Evolutionary conservation across 1,284 basidiomycete species (phyloP).

Genomic region (Leccinum pallidistipes): DNA sequence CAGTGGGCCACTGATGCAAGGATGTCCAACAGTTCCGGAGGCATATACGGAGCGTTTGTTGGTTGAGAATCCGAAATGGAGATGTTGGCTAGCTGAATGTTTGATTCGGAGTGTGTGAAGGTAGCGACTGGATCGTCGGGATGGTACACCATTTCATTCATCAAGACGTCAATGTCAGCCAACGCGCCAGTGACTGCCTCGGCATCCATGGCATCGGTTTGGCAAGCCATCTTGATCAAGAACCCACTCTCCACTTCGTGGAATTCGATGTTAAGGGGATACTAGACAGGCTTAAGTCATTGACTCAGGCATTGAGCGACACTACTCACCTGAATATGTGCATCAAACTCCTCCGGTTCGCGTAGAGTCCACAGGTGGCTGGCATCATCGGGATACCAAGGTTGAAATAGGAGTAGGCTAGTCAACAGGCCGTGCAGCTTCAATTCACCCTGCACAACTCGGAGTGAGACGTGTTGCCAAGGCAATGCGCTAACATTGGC

Average conservation of each 20-base stretch:
- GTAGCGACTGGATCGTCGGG: constrained; percentile 23
- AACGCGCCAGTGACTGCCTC: constrained; percentile 29
- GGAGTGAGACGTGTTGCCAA: constrained; percentile 50
- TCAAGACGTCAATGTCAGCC: constrained; percentile 29
- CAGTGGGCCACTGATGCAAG: constrained; percentile 28
- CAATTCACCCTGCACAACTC: constrained; percentile 42
- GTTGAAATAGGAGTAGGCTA: constrained; percentile 50
- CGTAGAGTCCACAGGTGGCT: constrained; percentile 40
- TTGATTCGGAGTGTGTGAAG: neutral
- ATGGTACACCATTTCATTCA: constrained; percentile 32
- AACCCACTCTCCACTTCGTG: constrained; percentile 37
- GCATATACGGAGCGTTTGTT: constrained; percentile 3
- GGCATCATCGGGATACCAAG: constrained; percentile 15
- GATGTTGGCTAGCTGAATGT: neutral
- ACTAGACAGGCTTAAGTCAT: constrained; percentile 32
- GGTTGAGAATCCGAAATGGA: neutral
- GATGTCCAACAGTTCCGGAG: constrained; percentile 20
- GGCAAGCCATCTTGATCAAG: constrained; percentile 40
- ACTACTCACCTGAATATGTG: constrained; percentile 41
- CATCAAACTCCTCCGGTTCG: constrained; percentile 32
- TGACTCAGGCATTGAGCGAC: neutral
- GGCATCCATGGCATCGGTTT: constrained; percentile 32
- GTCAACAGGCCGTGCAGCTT: constrained; percentile 41
- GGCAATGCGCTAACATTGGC: constrained; percentile 42
- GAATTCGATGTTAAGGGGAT: constrained; percentile 48